Evolutionary conservation across 139 green algal species (phyloP).

Genomic region (Micractinium conductrix): DNA sequence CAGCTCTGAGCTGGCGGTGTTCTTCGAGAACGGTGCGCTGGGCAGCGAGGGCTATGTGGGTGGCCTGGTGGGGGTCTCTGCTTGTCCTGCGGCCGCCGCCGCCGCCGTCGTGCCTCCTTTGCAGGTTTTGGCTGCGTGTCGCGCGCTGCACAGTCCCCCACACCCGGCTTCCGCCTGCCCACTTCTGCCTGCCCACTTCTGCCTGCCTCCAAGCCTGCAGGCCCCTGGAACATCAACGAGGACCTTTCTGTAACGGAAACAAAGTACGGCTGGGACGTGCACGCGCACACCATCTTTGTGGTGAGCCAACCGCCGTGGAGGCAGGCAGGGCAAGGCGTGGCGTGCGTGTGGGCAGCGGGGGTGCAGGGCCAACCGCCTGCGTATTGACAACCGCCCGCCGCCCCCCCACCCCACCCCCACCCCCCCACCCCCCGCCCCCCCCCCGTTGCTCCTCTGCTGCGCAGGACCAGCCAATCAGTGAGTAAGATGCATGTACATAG

Average conservation of each 20-base stretch:
- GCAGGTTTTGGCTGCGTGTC: neutral
- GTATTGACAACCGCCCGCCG: too few species aligned
- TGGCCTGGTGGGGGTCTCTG: neutral
- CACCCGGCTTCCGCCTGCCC: neutral
- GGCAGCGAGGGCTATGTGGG: neutral
- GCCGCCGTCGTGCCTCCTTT: too few species aligned
- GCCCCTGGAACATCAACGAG: constrained; percentile 83
- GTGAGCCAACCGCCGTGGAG: too few species aligned
- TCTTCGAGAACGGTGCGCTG: constrained; percentile 63
- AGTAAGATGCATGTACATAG: too few species aligned
- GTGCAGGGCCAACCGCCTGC: too few species aligned
- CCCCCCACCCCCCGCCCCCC: neutral
- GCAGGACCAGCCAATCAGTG: constrained; percentile 84
- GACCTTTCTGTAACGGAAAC: constrained; percentile 72
- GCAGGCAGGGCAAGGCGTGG: too few species aligned
- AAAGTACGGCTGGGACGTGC: constrained; percentile 74
- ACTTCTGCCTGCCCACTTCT: neutral
- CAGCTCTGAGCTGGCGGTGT: constrained; percentile 89
- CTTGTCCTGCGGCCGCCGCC: too few species aligned
- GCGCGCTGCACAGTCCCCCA: neutral
- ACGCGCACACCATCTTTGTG: constrained; percentile 74
- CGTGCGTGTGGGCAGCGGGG: too few species aligned
- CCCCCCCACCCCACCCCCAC: neutral
- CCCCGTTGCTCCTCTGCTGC: neutral
- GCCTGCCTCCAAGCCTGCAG: constrained; percentile 5